These are phyloP conservation scores for Boletus rubropictus DNA, from an alignment of 768 basidiomycete species.

Conservation along the genomic window DNA sequence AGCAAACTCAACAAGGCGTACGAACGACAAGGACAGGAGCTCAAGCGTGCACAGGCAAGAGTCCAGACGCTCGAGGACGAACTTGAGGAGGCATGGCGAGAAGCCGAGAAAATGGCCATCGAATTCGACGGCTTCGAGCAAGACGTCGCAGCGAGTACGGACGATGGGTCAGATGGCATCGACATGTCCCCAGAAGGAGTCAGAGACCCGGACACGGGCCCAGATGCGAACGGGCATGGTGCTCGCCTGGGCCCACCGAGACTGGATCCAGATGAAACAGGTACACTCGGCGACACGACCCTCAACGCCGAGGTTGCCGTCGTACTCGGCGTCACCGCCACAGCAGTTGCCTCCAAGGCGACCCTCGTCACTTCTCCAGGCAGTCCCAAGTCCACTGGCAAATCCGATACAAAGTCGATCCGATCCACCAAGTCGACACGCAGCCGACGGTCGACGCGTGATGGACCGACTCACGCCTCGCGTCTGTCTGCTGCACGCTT, in stretches of 20 bases:
- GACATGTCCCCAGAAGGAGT: neutral
- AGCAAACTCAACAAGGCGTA: constrained; percentile 77
- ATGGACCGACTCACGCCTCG: constrained; percentile 31
- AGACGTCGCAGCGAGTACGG: constrained; percentile 19
- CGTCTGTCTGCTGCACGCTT: constrained; percentile 59
- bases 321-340: constrained; percentile 35
- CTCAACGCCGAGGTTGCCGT: constrained; percentile 27
- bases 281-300: constrained; percentile 18
- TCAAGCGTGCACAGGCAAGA: constrained; percentile 41
- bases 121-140: constrained; percentile 64
- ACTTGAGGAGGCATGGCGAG: constrained; percentile 75
- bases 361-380: constrained; percentile 22
- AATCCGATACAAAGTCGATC: constrained; percentile 22
- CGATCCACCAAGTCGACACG: constrained; percentile 22
- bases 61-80: constrained; percentile 60
- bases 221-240: constrained; percentile 4
- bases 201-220: neutral
- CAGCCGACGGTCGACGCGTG: constrained; percentile 23
- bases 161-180: neutral
- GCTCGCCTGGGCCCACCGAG: constrained; percentile 5
- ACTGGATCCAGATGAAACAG: constrained; percentile 26
- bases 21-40: constrained; percentile 56
- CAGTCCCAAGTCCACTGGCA: neutral
- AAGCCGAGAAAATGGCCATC: constrained; percentile 64
- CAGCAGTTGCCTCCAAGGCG: constrained; percentile 34